Base-by-base conservation (phyloP, 306 rosid species). In the Ceratonia siliqua region DNA sequence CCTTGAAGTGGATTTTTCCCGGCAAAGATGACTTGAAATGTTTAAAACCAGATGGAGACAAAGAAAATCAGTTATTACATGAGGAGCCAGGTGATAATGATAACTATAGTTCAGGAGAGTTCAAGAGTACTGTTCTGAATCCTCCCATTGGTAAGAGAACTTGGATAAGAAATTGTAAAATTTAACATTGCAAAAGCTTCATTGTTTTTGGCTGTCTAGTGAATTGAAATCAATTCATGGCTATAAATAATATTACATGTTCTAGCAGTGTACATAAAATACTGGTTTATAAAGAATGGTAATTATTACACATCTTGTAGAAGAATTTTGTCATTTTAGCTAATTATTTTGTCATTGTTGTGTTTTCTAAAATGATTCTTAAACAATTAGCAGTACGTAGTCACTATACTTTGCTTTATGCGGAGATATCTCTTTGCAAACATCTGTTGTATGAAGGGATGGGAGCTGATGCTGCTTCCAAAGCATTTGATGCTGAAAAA, bases 71-170 rank as follows among this genome's bases (percentile, higher is more conserved):
- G 58, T 59, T 78, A 49, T 77, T 82, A 35, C 41, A 15, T 53
- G 89, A 70, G 50, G 74, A 63, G 75, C 61, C 67, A 32, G 78
- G 49, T 62, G 35, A 52, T 38, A 71, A 81, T 50, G 84, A 72
- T 77, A 21, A 61, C 75, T 63, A 39, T 41, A 74, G 48, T 83
- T 59, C 86, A 14, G 88, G 49, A 62, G 89, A 82, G 85, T 54
- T 74, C 48, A 56, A 74, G 72, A 80, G 49, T 77, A 66, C 53
- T 55, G 62, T 74, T 58, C 78, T 58, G n/a, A 70, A 58, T 74
- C 81, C 83, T 62, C 78, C 82, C 42, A 45, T 67, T 45, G 96
- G 89, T 90, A 89, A 89, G 89, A 79, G 45, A 70, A 32, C 63
- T 24, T 80, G 24, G 58, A 28, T 70, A 14, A 46, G 21, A 63